Conservation (phyloP, 768 basidiomycete species). For the Tremella fuciformis region DNA sequence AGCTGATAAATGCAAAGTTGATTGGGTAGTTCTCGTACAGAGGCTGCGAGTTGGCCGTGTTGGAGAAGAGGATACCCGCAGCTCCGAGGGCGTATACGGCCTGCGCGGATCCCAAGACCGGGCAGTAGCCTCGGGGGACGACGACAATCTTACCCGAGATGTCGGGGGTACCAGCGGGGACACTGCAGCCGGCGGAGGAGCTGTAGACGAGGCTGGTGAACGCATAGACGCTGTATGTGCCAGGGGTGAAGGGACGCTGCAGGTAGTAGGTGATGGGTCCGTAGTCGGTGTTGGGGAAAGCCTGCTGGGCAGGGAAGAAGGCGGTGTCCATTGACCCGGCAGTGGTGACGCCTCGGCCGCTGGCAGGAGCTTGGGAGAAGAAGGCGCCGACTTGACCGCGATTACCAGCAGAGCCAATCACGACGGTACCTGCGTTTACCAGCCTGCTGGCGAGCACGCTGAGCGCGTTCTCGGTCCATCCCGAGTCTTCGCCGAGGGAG, state of each 20-base stretch:
- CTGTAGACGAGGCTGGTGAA: slow-evolving; percentile 62
- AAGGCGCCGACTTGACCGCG: slow-evolving; percentile 62
- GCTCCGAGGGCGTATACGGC: slow-evolving; percentile 27
- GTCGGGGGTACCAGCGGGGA: slow-evolving; percentile 60
- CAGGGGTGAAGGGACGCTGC: slow-evolving; percentile 57
- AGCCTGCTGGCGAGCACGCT: slow-evolving; percentile 64
- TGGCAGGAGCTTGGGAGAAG: slow-evolving; percentile 60
- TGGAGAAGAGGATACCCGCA: slow-evolving; percentile 33
- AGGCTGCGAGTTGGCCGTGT: slow-evolving; percentile 21
- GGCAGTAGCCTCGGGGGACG: slow-evolving; percentile 62
- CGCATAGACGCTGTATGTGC: slow-evolving; percentile 59
- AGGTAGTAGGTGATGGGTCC: slow-evolving; percentile 58
- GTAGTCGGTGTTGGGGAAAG: slow-evolving; percentile 57
- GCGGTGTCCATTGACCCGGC: slow-evolving; percentile 53
- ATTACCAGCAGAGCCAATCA: slow-evolving; percentile 66
- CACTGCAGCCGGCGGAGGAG: slow-evolving; percentile 62
- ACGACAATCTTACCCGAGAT: slow-evolving; percentile 60
- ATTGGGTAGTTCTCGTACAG: slow-evolving; percentile 39
- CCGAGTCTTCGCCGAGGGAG: slow-evolving; percentile 62
- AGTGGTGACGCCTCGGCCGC: slow-evolving; percentile 60
- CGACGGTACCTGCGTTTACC: slow-evolving; percentile 60
- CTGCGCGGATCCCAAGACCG: slow-evolving; percentile 57
- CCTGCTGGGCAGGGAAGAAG: slow-evolving; percentile 61
- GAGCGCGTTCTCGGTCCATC: slow-evolving; percentile 63
- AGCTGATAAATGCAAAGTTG: slow-evolving; percentile 37